Evolutionary conservation across 768 basidiomycete genomes (phyloP), one percentile per base, ranked within the genome.

Genomic region (Strobilomyces echinocephalus): DNA sequence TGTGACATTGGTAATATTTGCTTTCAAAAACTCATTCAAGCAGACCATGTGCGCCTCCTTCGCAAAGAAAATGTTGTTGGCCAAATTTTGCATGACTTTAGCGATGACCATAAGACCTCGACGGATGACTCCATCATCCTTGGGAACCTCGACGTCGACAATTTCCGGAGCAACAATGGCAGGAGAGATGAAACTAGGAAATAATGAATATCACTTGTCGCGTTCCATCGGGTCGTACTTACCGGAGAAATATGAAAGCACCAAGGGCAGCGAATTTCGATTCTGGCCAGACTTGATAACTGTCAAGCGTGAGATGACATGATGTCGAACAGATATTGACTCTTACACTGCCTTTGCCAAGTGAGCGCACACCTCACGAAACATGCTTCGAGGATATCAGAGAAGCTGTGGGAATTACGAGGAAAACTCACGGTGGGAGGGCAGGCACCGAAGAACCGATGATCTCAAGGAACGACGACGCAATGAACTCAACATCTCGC

Each of bases 61-160:
- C 11, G 88, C 91, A 60, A 95, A 95, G 63, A 91, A 84, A 46
- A 95, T 87, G 60, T 97, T 95, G 72, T 97, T 97, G 18, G 93
- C 93, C 30, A 97, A 72, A 63, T 91, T 94, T 69, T 95, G 93
- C 43, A 97, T 85, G 52, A 95, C 84, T 72, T 95, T 97, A 41
- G 91, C 89, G 57, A 97, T 87, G 44, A 89, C 74, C 77, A 90
- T 85, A 14, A 95, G 74, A 16, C 90, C 92, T 39, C 88, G 83
- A 16, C 89, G 85, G 49, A 89, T 76, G 28, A 79, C 75, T 5
- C 63, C 61, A 35, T 79, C 76, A 35, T 85, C 87, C 54, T 78
- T 77, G 0, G 89, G 87, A 0, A 91, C 63, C 56, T 91, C 86
- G 36, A 97, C 75, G 61, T 97, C 95, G 16, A 97, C 82, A 10